A percentile compares a stretch with the other conserved stretches of the same genome.
phyloP scores from a whole-genome alignment of 257 asterid genomes.

The Catharanthus roseus region DNA sequence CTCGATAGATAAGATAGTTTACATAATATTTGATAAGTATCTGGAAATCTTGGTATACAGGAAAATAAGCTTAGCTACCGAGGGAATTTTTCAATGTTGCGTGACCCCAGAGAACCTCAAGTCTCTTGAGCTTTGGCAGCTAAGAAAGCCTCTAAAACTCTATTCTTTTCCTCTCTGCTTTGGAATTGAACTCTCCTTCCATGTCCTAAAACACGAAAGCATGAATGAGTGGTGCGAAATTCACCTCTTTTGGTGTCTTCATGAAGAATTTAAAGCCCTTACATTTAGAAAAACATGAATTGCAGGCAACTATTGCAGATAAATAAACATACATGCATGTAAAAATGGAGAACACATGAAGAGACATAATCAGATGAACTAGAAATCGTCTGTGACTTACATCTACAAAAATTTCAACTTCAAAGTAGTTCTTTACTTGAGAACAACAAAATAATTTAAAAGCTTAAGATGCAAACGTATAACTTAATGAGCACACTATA shows the following conservation, averaged over 20 bases:
- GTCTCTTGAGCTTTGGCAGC: background rate
- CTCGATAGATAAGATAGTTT: no score
- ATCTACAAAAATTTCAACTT: background rate
- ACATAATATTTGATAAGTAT: no score
- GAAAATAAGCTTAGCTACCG: no score
- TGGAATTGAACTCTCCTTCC: slow-evolving; percentile 15
- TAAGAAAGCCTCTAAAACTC: slow-evolving; percentile 6
- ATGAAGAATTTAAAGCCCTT: background rate
- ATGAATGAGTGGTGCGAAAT: background rate
- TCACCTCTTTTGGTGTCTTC: background rate
- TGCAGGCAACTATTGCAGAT: background rate
- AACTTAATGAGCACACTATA: no score
- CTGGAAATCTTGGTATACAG: no score
- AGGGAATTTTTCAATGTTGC: background rate
- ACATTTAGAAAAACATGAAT: background rate
- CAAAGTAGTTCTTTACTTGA: background rate
- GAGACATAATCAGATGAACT: background rate
- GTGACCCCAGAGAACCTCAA: background rate
- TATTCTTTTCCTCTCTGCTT: slow-evolving; percentile 4
- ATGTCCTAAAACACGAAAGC: slow-evolving; percentile 9
- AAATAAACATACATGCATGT: background rate
- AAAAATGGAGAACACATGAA: background rate
- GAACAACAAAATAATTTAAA: background rate
- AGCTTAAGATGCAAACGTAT: background rate
- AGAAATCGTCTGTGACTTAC: background rate